phyloP scores from a whole-genome alignment of 805 yeast species.

The Spathaspora hagerdaliae region DNA sequence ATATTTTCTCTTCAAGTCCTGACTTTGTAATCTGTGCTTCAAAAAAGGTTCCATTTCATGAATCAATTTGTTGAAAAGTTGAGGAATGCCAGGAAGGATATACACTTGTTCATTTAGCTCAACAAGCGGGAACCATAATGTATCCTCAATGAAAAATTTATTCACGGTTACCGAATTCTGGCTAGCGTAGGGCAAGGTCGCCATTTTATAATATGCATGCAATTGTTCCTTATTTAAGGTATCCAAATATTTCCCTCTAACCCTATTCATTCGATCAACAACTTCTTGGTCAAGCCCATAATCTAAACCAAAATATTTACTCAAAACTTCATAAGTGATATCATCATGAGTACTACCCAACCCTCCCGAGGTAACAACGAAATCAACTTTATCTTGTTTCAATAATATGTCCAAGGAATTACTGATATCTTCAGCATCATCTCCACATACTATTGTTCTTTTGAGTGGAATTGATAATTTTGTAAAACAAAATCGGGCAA shows the following conservation, averaged over 20 bases:
- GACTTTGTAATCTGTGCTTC: slow-evolving; percentile 19
- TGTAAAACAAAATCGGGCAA: slow-evolving; percentile 66
- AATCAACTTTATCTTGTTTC: slow-evolving; percentile 47
- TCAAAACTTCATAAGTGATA: slow-evolving; percentile 74
- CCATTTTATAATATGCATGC: slow-evolving; percentile 72
- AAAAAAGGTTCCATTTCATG: slow-evolving; percentile 36
- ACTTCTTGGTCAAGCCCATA: slow-evolving; percentile 53
- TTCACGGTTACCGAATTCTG: slow-evolving; percentile 28
- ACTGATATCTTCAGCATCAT: slow-evolving; percentile 62
- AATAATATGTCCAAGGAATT: slow-evolving; percentile 46
- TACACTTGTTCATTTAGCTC: slow-evolving; percentile 60
- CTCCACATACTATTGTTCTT: slow-evolving; percentile 72
- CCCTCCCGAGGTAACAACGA: slow-evolving; percentile 67
- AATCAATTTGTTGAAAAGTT: slow-evolving; percentile 57
- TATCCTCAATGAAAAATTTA: slow-evolving; percentile 39
- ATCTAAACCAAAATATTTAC: slow-evolving; percentile 55
- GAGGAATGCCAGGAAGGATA: slow-evolving; percentile 83
- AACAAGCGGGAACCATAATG: slow-evolving; percentile 83
- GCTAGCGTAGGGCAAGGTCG: slow-evolving; percentile 53
- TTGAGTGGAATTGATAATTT: slow-evolving; percentile 61
- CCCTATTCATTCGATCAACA: slow-evolving; percentile 52
- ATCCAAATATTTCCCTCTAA: slow-evolving; percentile 37
- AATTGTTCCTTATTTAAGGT: slow-evolving; percentile 39
- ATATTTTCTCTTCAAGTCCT: slow-evolving; percentile 40
- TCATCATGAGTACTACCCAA: slow-evolving; percentile 93